Conservation (phyloP, 164 flowering plant species). For the Aristolochia californica region DNA sequence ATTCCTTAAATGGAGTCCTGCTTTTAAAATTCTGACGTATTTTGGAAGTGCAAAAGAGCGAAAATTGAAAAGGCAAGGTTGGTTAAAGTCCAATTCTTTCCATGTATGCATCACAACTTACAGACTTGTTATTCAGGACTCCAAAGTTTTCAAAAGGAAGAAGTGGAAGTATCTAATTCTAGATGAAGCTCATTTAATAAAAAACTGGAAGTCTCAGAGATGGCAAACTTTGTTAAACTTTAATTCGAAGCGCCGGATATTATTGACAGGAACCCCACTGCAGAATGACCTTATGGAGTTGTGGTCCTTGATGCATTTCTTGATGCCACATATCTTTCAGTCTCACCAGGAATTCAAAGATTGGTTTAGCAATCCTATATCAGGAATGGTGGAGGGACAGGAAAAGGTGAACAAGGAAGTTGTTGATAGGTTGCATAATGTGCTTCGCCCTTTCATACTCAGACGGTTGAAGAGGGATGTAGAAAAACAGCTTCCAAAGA, state of each 20-base stretch:
- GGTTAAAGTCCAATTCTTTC: slow-evolving; percentile 92
- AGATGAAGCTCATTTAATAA: slow-evolving; percentile 98
- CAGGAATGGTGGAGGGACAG: slow-evolving; percentile 99
- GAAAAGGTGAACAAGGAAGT: slow-evolving; percentile 95
- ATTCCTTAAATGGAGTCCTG: slow-evolving; percentile 99
- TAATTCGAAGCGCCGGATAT: slow-evolving; percentile 86
- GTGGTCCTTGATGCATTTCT: slow-evolving; percentile 99
- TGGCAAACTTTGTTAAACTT: slow-evolving; percentile 99
- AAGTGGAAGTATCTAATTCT: slow-evolving; percentile 97
- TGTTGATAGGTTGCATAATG: slow-evolving; percentile 95
- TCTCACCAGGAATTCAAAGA: slow-evolving; percentile 99
- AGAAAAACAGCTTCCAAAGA: slow-evolving; percentile 94
- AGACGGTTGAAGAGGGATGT: slow-evolving; percentile 94
- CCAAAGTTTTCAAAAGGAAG: slow-evolving; percentile 91
- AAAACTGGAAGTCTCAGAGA: slow-evolving; percentile 99
- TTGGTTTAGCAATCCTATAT: slow-evolving; percentile 96
- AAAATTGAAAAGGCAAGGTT: slow-evolving; percentile 87
- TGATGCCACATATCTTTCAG: slow-evolving; percentile 98
- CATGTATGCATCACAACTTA: slow-evolving; percentile 98
- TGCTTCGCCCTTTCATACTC: slow-evolving; percentile 91
- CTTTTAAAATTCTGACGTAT: slow-evolving; percentile 93
- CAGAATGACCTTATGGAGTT: slow-evolving; percentile 99
- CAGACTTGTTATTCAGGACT: slow-evolving; percentile 91
- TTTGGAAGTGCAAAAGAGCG: slow-evolving; percentile 99
- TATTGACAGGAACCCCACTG: slow-evolving; percentile 93